phyloP scores from a whole-genome alignment of 352 stramenopile genomes.

The Globisporangium irregulare region DNA sequence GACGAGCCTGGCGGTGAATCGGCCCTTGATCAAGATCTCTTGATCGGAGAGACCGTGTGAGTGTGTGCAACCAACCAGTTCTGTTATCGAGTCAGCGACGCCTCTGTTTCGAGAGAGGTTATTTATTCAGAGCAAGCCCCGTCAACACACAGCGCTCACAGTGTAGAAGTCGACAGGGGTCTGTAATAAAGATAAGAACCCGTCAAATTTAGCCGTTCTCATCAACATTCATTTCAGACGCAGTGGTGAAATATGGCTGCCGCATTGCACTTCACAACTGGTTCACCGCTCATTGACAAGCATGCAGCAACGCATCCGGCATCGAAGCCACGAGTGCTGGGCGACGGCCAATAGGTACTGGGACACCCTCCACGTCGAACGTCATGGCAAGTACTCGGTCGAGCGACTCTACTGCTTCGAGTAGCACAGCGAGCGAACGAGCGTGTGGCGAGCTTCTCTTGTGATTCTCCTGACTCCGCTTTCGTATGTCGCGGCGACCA shows the following conservation, averaged over 20 bases:
- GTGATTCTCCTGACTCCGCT: constrained; percentile 18
- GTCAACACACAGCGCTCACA: too few species aligned
- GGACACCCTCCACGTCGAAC: constrained; percentile 14
- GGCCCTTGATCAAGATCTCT: not conserved
- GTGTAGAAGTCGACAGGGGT: too few species aligned
- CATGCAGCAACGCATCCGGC: too few species aligned
- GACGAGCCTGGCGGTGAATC: not conserved
- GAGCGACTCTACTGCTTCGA: constrained; percentile 5
- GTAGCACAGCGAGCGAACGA: not conserved
- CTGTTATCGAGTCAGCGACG: not conserved
- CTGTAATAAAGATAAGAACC: too few species aligned
- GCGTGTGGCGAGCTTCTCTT: not conserved
- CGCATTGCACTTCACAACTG: too few species aligned
- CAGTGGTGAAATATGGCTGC: too few species aligned
- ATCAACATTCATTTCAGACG: too few species aligned
- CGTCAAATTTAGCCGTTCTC: too few species aligned
- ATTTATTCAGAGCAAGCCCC: not conserved
- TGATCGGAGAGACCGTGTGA: not conserved
- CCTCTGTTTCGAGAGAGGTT: not conserved
- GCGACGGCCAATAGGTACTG: not conserved
- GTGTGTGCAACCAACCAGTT: not conserved
- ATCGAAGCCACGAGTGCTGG: not conserved
- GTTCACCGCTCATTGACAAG: too few species aligned
- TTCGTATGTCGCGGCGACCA: not conserved
- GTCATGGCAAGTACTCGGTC: constrained; percentile 15